A percentile compares a stretch with the other conserved stretches of the same genome.
Evolutionary conservation across 257 asterid species (phyloP).

Genomic region (Schizonepeta tenuifolia): DNA sequence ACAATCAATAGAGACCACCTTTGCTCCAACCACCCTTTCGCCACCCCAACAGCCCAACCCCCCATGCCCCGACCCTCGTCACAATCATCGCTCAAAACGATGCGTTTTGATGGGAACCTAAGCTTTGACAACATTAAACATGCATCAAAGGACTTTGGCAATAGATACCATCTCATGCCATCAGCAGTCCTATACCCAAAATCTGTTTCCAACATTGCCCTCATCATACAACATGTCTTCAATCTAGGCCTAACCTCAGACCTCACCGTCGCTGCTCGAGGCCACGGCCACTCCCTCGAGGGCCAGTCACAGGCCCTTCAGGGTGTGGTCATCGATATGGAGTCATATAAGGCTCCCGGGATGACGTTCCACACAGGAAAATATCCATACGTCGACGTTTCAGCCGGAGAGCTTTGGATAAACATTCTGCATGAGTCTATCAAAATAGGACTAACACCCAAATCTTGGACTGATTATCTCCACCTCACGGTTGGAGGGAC

Average conservation of each 20-base stretch:
- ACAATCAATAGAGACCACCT: slow-evolving; percentile 46
- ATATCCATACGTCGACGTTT: slow-evolving; percentile 62
- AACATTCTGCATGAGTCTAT: slow-evolving; percentile 73
- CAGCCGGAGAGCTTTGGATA: slow-evolving; percentile 89
- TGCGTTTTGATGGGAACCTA: slow-evolving; percentile 59
- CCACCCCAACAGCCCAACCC: slow-evolving; percentile 19
- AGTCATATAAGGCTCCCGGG: slow-evolving; percentile 44
- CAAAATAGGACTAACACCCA: slow-evolving; percentile 73
- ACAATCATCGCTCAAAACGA: slow-evolving; percentile 35
- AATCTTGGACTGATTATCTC: slow-evolving; percentile 95
- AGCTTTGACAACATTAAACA: slow-evolving; percentile 47
- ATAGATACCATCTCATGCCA: slow-evolving; percentile 57
- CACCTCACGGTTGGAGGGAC: slow-evolving; percentile 96
- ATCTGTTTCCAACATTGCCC: slow-evolving; percentile 63
- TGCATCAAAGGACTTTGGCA: slow-evolving; percentile 79
- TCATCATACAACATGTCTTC: slow-evolving; percentile 45
- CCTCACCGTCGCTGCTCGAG: slow-evolving; percentile 74
- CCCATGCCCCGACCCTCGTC: slow-evolving; percentile 19
- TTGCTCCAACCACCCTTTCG: slow-evolving; percentile 37
- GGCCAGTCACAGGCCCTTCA: slow-evolving; percentile 76
- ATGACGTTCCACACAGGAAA: slow-evolving; percentile 50
- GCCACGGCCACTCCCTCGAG: slow-evolving; percentile 77
- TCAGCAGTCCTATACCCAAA: slow-evolving; percentile 67
- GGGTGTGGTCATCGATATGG: slow-evolving; percentile 74
- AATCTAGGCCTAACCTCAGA: slow-evolving; percentile 46